Percentiles rank a stretch among this genome's conserved stretches.
phyloP scores from a whole-genome alignment of 768 basidiomycete genomes.

The Mycena vitilis region DNA sequence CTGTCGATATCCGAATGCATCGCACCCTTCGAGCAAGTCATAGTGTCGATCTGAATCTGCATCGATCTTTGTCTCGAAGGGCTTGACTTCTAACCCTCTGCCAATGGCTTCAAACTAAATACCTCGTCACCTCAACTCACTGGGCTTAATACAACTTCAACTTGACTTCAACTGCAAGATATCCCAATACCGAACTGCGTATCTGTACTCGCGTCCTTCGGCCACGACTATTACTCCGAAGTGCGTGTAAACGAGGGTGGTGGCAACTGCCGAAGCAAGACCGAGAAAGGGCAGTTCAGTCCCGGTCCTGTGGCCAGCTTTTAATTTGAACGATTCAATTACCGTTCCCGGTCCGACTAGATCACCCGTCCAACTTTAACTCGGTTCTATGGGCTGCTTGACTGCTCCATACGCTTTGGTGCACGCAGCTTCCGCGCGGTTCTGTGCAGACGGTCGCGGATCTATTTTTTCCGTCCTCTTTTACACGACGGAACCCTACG shows the following conservation, averaged over 20 bases:
- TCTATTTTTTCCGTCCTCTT: conserved; percentile 27
- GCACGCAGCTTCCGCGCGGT: conserved; percentile 29
- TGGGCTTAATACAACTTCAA: background rate
- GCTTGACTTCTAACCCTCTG: too few species aligned
- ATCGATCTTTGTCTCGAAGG: background rate
- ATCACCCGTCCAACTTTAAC: conserved; percentile 28
- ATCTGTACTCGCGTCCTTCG: conserved; percentile 9
- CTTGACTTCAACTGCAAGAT: background rate
- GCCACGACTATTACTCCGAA: background rate
- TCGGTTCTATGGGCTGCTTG: conserved; percentile 15
- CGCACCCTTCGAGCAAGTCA: background rate
- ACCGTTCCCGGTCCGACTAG: conserved; percentile 27
- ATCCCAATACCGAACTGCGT: background rate
- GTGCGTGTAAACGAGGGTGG: conserved; percentile 3
- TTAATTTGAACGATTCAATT: conserved; percentile 22
- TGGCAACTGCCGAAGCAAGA: conserved; percentile 16
- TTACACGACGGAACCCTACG: conserved; percentile 3
- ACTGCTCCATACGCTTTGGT: conserved; percentile 21
- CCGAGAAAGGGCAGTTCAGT: conserved; percentile 13
- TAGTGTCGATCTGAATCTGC: background rate
- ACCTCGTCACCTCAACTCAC: too few species aligned
- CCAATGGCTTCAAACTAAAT: background rate
- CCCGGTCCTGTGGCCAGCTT: conserved; percentile 9
- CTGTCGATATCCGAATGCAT: conserved; percentile 28
- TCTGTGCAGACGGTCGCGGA: conserved; percentile 1